Percentiles rank a stretch among this genome's conserved stretches.
These are phyloP conservation scores for Chloranthus sessilifolius DNA, from an alignment of 164 flowering plant species.

Conservation along the genomic window DNA sequence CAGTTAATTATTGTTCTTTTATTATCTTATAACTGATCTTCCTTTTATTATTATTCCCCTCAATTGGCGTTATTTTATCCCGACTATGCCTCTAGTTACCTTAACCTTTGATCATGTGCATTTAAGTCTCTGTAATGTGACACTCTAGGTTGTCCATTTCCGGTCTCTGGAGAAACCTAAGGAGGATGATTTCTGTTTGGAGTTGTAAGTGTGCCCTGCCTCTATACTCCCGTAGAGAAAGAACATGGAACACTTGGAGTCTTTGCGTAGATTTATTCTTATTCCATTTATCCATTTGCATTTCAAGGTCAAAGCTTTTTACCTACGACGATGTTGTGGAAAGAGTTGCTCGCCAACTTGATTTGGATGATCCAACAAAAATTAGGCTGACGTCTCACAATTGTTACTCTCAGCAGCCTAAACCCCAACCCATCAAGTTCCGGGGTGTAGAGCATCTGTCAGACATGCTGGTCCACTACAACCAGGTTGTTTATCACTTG, in stretches of 20 bases:
- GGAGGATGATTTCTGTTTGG: constrained; percentile 85
- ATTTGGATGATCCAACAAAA: constrained; percentile 89
- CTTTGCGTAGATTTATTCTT: too few relatives aligned
- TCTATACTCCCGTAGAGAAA: too few relatives aligned
- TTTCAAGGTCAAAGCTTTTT: constrained; percentile 69
- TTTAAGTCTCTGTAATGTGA: not conserved
- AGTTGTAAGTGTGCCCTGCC: constrained; percentile 94
- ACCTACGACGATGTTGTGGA: constrained; percentile 93
- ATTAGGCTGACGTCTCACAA: constrained; percentile 90
- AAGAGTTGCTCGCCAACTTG: constrained; percentile 69
- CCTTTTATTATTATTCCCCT: too few relatives aligned
- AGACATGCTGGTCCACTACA: constrained; percentile 89
- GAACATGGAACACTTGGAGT: too few relatives aligned
- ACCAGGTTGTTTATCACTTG: constrained; percentile 51
- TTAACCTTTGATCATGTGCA: not conserved
- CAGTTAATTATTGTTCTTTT: too few relatives aligned
- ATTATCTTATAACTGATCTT: too few relatives aligned
- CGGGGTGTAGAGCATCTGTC: constrained; percentile 80
- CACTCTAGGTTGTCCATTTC: constrained; percentile 70
- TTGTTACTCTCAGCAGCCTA: constrained; percentile 95
- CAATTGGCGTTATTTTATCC: too few relatives aligned
- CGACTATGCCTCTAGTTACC: too few relatives aligned
- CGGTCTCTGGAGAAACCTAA: constrained; percentile 92
- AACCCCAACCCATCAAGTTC: constrained; percentile 86
- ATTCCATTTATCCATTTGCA: constrained; percentile 5